These are phyloP conservation scores for Gentiana macrophylla DNA, from an alignment of 257 asterid genomes.

Conservation along the genomic window DNA sequence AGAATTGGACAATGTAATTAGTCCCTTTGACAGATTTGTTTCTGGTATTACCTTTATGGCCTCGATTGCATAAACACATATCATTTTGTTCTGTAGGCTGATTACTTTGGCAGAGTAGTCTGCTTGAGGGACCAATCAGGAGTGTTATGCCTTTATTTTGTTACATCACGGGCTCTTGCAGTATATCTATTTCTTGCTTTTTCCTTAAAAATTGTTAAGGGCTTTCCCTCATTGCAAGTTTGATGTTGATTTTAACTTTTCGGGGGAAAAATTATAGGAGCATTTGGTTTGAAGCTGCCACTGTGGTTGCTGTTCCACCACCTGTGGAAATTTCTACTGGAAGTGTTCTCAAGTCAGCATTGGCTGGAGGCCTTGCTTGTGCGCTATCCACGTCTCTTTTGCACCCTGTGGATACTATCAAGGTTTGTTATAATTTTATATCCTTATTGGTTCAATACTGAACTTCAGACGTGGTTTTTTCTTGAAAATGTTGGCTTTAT, in stretches of 20 bases:
- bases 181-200: not conserved
- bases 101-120: not conserved
- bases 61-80: no score
- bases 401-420: conserved; percentile 90
- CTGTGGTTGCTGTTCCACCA: conserved; percentile 98
- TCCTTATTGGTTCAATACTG: no score
- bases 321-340: conserved; percentile 87
- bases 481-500: not conserved
- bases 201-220: no score
- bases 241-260: conserved; percentile 6
- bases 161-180: no score
- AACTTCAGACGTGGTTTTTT: no score
- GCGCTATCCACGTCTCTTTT: conserved; percentile 85
- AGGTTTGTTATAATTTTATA: conserved; percentile 31
- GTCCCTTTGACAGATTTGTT: no score
- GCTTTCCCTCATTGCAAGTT: conserved; percentile 1
- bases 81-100: not conserved
- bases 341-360: conserved; percentile 91
- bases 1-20: no score
- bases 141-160: no score
- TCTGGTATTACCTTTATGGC: no score
- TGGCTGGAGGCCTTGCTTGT: conserved; percentile 95
- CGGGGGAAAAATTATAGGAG: conserved; percentile 31
- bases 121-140: not conserved
- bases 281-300: conserved; percentile 99